phyloP scores from a whole-genome alignment of 1,284 basidiomycete species.

The Omphalotus olearius region DNA sequence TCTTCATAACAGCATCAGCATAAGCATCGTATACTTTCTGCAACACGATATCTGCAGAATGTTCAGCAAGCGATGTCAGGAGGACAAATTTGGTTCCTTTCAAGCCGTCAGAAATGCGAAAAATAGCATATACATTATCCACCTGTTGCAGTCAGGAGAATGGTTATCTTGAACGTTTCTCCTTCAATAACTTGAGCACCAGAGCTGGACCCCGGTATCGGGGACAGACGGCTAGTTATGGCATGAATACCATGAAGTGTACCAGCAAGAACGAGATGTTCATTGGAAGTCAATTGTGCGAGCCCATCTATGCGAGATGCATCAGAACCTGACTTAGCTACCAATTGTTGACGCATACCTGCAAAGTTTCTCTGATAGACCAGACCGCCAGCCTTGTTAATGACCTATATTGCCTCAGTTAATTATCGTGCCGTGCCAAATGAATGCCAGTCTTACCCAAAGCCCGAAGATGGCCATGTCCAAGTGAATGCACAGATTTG shows the following conservation, averaged over 20 bases:
- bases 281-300: constrained; percentile 88
- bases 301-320: constrained; percentile 69
- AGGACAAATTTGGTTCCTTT: constrained; percentile 97
- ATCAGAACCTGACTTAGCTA: constrained; percentile 6
- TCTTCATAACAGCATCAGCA: constrained; percentile 96
- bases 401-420: constrained; percentile 54
- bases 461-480: constrained; percentile 79
- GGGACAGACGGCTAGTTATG: constrained; percentile 90
- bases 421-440: constrained; percentile 9
- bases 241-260: constrained; percentile 98
- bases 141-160: constrained; percentile 94
- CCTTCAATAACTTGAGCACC: constrained; percentile 94
- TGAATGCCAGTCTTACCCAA: constrained; percentile 51
- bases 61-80: constrained; percentile 75
- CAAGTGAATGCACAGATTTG: too few relatives aligned
- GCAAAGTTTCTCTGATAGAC: constrained; percentile 92
- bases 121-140: constrained; percentile 20
- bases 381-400: constrained; percentile 98
- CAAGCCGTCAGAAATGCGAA: constrained; percentile 3
- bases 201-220: constrained; percentile 68
- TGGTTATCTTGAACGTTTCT: constrained; percentile 89
- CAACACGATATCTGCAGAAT: constrained; percentile 66
- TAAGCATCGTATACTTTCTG: constrained; percentile 89
- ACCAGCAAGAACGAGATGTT: constrained; percentile 94
- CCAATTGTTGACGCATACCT: constrained; percentile 42